A percentile compares a stretch with the other conserved stretches of the same genome.
Conservation (phyloP, 2,329 filamentous ascomycete species). For the Blastomyces gilchristii region DNA sequence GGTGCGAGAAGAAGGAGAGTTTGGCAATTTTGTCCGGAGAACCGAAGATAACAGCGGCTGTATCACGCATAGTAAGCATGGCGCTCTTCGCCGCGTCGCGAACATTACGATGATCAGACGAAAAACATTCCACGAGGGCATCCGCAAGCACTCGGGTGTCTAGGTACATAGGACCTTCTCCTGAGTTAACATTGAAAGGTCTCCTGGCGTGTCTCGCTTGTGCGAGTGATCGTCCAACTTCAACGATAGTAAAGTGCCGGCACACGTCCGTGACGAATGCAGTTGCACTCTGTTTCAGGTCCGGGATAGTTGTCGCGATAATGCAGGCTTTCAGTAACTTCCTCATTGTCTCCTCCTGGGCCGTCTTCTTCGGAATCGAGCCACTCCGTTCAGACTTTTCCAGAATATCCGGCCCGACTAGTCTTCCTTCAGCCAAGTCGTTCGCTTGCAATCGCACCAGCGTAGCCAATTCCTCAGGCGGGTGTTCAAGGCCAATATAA, state of each 20-base stretch:
- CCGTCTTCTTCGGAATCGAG: conserved; percentile 76
- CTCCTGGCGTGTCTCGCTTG: conserved; percentile 65
- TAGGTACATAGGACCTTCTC: conserved; percentile 77
- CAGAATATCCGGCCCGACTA: conserved; percentile 57
- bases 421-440: conserved; percentile 64
- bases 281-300: conserved; percentile 66
- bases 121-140: conserved; percentile 78
- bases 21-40: conserved; percentile 59
- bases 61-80: conserved; percentile 66
- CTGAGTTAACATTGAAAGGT: conserved; percentile 72
- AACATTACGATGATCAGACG: conserved; percentile 71
- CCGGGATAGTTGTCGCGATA: conserved; percentile 70
- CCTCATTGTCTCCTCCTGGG: conserved; percentile 71
- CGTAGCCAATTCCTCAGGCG: conserved; percentile 81
- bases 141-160: conserved; percentile 82
- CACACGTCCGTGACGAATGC: conserved; percentile 70
- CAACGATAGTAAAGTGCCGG: conserved; percentile 80
- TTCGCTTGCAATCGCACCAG: conserved; percentile 81
- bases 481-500: conserved; percentile 71
- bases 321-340: conserved; percentile 83
- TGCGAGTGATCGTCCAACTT: conserved; percentile 75
- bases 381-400: conserved; percentile 67
- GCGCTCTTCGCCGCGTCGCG: conserved; percentile 73
- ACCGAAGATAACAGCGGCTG: conserved; percentile 69
- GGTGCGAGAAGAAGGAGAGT: conserved; percentile 72